Base-by-base conservation (phyloP, 495 filamentous ascomycete genomes). In the Penicillium taxi region DNA sequence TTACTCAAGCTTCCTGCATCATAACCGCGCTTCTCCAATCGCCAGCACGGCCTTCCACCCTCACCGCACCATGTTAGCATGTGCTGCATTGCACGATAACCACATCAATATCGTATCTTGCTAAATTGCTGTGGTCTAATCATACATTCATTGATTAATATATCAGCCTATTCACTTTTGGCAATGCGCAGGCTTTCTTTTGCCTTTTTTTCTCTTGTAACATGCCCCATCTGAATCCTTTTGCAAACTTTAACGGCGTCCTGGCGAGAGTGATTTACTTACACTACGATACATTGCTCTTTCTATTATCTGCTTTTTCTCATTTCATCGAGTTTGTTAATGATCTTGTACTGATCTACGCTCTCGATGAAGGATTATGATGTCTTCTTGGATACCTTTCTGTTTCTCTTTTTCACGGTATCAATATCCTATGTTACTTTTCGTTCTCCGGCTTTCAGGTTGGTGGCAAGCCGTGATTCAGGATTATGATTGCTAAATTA, bases 1-100 rank as follows among this genome's bases (percentile, higher is more conserved):
- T 0, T 91, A 94, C 57, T 82, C 84, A 11, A 81, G 81, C 50
- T 94, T 94, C 68, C 69, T 95, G 4, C 80, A 86, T 26, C 77
- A 83, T 28, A 82, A 79, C 39, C 79, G 82, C 32, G 75, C 77
- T 24, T 71, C 81, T 1, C 82, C 93, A 1, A 93, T 96, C 33
- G 73, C 85, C n/a, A 66, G 81, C 26, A 90, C 90, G 3, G 82
- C 87, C 0, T 99, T 96, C 70, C 91, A 99, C 61, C 91, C 91
- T 3, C 91, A 99, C 53, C 80, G 84, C 12, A 91, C 94, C 67
- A 74, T 96, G 59, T 67, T 99, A 33, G 91, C 86, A 13, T 88
- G 80, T 41, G 81, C 86, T 0, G 85, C 66, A 13, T 46, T 70
- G 41, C 61, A 68, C 37, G 66, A 70, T 47, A 55, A 68, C 32